Evolutionary conservation across 106 monocot species (phyloP).

Genomic region (Posidonia australis): DNA sequence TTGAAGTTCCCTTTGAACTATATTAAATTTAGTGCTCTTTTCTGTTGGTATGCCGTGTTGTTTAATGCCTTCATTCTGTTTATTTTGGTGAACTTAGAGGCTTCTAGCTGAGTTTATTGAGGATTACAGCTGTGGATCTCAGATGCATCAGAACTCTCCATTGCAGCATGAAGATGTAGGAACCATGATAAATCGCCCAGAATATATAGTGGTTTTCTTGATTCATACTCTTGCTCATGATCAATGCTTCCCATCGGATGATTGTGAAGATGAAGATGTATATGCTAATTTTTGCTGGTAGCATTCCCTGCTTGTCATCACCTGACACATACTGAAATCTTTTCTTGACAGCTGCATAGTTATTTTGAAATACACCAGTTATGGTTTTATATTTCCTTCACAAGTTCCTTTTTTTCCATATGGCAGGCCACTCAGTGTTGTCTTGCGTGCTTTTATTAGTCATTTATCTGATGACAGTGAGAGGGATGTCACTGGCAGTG

Average conservation of each 20-base stretch:
- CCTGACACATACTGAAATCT: neutral
- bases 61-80: neutral
- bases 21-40: neutral
- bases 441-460: constrained; percentile 39
- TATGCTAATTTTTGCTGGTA: constrained; percentile 63
- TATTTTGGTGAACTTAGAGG: constrained; percentile 28
- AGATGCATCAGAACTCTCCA: constrained; percentile 5
- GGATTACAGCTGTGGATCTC: constrained; percentile 15
- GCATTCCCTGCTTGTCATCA: neutral
- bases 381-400: neutral
- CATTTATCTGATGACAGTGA: constrained; percentile 8
- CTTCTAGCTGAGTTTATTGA: constrained; percentile 53
- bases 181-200: constrained; percentile 39
- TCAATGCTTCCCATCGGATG: constrained; percentile 34
- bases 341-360: neutral
- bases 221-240: constrained; percentile 75
- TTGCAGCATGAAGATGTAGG: constrained; percentile 15
- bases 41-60: neutral
- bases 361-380: neutral
- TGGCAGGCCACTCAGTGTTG: constrained; percentile 57
- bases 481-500: constrained; percentile 13
- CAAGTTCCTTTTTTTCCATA: neutral
- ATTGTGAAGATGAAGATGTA: constrained; percentile 30
- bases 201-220: constrained; percentile 69
- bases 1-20: neutral